phyloP scores from a whole-genome alignment of 129 eudicot genomes.

The Lonicera japonica region DNA sequence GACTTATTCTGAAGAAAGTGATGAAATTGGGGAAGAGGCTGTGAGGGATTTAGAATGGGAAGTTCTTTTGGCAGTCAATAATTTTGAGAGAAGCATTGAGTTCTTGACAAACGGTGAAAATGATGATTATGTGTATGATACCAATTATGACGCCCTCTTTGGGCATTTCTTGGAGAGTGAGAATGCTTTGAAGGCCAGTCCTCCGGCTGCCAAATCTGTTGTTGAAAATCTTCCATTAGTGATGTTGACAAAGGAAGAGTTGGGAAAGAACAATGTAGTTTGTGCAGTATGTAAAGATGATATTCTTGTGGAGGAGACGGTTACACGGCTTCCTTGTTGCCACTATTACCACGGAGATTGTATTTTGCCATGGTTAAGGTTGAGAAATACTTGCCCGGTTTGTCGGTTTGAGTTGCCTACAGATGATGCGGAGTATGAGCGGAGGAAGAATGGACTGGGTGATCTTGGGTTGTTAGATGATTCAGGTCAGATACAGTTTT shows the following conservation, averaged over 20 bases:
- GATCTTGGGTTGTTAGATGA: conserved; percentile 21
- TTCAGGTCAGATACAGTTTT: conserved; percentile 47
- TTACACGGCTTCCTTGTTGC: conserved; percentile 66
- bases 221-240: conserved; percentile 62
- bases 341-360: conserved; percentile 87
- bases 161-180: conserved; percentile 55
- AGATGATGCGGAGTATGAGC: conserved; percentile 77
- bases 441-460: conserved; percentile 38
- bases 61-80: conserved; percentile 56
- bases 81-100: conserved; percentile 28
- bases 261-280: conserved; percentile 25
- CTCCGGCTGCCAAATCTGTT: conserved; percentile 76
- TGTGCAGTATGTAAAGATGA: conserved; percentile 97
- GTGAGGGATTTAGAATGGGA: conserved; percentile 60
- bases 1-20: conserved; percentile 26
- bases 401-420: conserved; percentile 92
- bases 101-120: conserved; percentile 3
- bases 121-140: conserved; percentile 40
- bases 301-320: conserved; percentile 47
- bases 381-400: conserved; percentile 93
- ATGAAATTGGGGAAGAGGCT: conserved; percentile 10
- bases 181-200: conserved; percentile 61
- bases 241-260: conserved; percentile 28
- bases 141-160: conserved; percentile 49
- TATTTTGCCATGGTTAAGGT: conserved; percentile 76